Percentiles rank a stretch among this genome's conserved stretches.
phyloP scores from a whole-genome alignment of 805 yeast genomes.

The Henningerozyma blattae region DNA sequence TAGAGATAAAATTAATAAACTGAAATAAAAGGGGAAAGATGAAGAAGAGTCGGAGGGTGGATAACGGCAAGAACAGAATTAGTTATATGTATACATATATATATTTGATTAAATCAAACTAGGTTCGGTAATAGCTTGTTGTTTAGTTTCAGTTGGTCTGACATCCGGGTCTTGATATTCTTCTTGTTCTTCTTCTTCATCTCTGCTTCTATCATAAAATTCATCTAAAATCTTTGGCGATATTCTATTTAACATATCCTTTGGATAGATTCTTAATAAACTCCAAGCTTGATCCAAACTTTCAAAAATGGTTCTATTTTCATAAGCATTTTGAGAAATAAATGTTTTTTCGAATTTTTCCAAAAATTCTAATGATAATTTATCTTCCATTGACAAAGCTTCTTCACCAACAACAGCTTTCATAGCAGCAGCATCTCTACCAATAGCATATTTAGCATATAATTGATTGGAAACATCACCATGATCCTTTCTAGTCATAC shows the following conservation, averaged over 20 bases:
- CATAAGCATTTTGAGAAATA: conserved; percentile 94
- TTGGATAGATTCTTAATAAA: conserved; percentile 94
- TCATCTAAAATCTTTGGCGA: conserved; percentile 94
- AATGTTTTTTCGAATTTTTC: conserved; percentile 96
- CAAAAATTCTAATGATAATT: conserved; percentile 90
- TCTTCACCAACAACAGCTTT: conserved; percentile 99
- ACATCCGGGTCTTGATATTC: conserved; percentile 21
- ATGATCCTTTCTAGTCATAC: conserved; percentile 99
- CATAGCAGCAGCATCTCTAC: conserved; percentile 99
- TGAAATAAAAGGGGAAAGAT: no score
- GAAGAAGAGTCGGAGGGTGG: no score
- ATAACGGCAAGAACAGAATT: no score
- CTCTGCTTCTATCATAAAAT: conserved; percentile 85
- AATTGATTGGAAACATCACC: conserved; percentile 99
- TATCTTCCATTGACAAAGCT: conserved; percentile 95
- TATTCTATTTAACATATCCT: conserved; percentile 96
- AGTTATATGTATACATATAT: no score
- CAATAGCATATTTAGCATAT: conserved; percentile 98
- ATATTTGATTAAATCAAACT: no score
- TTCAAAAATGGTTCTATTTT: conserved; percentile 87
- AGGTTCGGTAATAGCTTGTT: no score
- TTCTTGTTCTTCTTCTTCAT: conserved; percentile 44
- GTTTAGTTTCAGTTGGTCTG: conserved; percentile 4
- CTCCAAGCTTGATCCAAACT: conserved; percentile 98
- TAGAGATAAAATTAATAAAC: no score